Percentiles rank a stretch among this genome's conserved stretches.
Conservation (phyloP, 331 rosid species). For the Rosa hybrid region DNA sequence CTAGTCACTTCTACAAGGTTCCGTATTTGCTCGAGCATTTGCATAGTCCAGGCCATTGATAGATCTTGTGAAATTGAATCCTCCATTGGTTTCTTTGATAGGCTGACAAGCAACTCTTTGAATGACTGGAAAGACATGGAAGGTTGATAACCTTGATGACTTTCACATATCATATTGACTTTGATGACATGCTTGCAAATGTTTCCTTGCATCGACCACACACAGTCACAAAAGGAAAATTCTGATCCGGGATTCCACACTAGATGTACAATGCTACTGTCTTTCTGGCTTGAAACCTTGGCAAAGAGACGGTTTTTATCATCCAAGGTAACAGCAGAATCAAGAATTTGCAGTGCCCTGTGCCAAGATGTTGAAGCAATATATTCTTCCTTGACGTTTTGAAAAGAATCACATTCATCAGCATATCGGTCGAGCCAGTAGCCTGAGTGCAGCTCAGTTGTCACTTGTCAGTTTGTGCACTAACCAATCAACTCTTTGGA, state of each 20-base stretch:
- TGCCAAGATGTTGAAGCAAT: conserved; percentile 92
- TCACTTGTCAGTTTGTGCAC: conserved; percentile 93
- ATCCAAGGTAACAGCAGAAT: conserved; percentile 65
- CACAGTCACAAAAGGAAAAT: conserved; percentile 80
- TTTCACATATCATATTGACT: conserved; percentile 66
- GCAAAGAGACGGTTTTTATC: conserved; percentile 63
- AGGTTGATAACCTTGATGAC: conserved; percentile 40
- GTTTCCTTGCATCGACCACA: conserved; percentile 93
- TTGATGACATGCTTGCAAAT: conserved; percentile 84
- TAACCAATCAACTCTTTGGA: conserved; percentile 93
- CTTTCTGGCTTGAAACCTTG: conserved; percentile 75
- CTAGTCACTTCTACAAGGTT: conserved; percentile 65
- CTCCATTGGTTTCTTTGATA: conserved; percentile 66
- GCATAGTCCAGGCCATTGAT: conserved; percentile 65
- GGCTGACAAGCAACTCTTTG: conserved; percentile 58
- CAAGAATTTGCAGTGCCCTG: conserved; percentile 74
- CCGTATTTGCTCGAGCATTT: conserved; percentile 74
- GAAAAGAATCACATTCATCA: conserved; percentile 92
- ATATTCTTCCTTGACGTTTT: conserved; percentile 82
- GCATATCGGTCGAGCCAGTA: conserved; percentile 92
- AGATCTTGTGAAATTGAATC: conserved; percentile 74
- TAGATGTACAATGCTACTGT: conserved; percentile 40
- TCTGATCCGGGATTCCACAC: conserved; percentile 98
- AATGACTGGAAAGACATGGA: conserved; percentile 68
- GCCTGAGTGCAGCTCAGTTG: conserved; percentile 90